These are phyloP conservation scores for Myriosclerotinia duriaeana DNA, from an alignment of 2,329 filamentous ascomycete genomes.

Conservation along the genomic window DNA sequence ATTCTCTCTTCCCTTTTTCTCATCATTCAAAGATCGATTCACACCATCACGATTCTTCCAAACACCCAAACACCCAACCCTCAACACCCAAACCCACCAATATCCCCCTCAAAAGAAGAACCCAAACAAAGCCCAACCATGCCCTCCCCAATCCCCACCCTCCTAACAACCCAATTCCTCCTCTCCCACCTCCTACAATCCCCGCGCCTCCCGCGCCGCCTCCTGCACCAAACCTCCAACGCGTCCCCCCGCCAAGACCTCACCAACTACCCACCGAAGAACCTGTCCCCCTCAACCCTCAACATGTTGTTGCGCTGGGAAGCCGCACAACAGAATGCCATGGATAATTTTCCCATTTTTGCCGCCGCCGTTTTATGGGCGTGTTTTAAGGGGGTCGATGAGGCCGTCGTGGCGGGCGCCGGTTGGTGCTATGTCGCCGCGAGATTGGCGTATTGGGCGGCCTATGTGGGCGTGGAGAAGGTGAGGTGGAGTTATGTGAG, in stretches of 20 bases:
- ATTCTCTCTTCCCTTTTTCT: too few species aligned
- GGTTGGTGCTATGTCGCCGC: slow-evolving; percentile 45
- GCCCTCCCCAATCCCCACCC: slow-evolving; percentile 21
- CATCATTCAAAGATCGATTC: too few species aligned
- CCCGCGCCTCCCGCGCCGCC: slow-evolving; percentile 27
- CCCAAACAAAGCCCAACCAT: too few species aligned
- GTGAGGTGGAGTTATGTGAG: slow-evolving; percentile 42
- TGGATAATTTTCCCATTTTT: slow-evolving; percentile 47
- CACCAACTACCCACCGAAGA: slow-evolving; percentile 41
- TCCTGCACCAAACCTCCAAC: slow-evolving; percentile 15
- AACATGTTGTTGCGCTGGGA: slow-evolving; percentile 34
- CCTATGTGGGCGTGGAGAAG: slow-evolving; percentile 46
- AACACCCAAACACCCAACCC: too few species aligned
- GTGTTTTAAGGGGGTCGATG: slow-evolving; percentile 43
- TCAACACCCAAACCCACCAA: too few species aligned
- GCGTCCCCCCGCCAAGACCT: slow-evolving; percentile 20
- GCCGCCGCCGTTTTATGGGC: slow-evolving; percentile 44
- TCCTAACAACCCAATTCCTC: slow-evolving; percentile 16
- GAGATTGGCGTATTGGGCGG: slow-evolving; percentile 44
- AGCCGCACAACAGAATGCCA: slow-evolving; percentile 32
- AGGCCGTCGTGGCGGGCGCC: slow-evolving; percentile 42
- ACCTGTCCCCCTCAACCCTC: slow-evolving; percentile 44
- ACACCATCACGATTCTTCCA: too few species aligned
- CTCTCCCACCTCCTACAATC: slow-evolving; percentile 3
- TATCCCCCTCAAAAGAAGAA: too few species aligned